A percentile compares a stretch with the other conserved stretches of the same genome.
Conservation (phyloP, 179 eudicot genomes). For the Amaranthus tricolor region DNA sequence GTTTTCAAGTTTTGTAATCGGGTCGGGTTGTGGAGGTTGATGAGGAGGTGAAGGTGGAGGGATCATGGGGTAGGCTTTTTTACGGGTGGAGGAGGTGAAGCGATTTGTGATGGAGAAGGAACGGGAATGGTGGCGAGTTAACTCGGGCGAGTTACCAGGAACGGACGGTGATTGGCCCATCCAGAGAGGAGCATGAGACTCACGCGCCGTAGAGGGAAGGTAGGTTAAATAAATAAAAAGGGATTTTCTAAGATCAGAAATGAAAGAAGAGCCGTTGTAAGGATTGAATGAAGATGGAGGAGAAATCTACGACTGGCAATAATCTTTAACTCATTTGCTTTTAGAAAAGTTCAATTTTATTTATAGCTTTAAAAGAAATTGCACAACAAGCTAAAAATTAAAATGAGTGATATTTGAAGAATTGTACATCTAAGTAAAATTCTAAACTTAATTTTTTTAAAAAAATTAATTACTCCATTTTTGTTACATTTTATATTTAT, state of each 20-base stretch:
- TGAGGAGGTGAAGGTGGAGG: not conserved
- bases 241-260: not conserved
- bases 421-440: too few species aligned
- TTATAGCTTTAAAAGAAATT: too few species aligned
- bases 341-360: not conserved
- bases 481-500: too few species aligned
- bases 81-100: conserved; percentile 20
- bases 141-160: conserved; percentile 27
- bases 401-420: too few species aligned
- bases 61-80: not conserved
- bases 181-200: conserved; percentile 6
- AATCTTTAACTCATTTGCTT: not conserved
- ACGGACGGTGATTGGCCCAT: conserved; percentile 38
- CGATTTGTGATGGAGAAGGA: conserved; percentile 26
- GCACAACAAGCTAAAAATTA: too few species aligned
- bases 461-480: too few species aligned
- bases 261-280: not conserved
- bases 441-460: too few species aligned
- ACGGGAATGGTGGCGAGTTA: conserved; percentile 20
- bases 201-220: conserved; percentile 32
- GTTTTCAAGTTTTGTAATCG: conserved; percentile 28
- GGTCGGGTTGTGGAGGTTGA: not conserved
- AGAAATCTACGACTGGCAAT: not conserved
- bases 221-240: not conserved
- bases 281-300: not conserved